Percentiles rank a stretch among this genome's conserved stretches.
Evolutionary conservation across 331 rosid genomes (phyloP).

Genomic region (Phaseolus coccineus): DNA sequence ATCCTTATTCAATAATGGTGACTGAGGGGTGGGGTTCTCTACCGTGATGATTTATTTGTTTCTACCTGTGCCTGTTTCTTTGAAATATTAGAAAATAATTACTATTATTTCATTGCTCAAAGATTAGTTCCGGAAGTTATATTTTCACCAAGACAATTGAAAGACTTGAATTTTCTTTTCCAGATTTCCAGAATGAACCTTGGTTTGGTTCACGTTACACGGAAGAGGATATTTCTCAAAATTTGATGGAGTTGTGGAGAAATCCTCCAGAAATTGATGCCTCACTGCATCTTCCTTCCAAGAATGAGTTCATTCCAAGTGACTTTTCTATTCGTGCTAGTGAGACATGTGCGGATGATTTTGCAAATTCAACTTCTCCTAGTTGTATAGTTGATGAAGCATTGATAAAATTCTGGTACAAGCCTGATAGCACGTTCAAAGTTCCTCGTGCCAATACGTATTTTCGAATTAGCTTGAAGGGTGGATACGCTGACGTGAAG

Average conservation of each 20-base stretch:
- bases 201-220: conserved; percentile 90
- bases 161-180: conserved; percentile 35
- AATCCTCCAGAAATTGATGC: conserved; percentile 79
- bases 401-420: conserved; percentile 91
- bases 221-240: conserved; percentile 76
- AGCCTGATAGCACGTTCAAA: conserved; percentile 76
- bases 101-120: conserved; percentile 26
- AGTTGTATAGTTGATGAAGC: conserved; percentile 85
- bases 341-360: conserved; percentile 46
- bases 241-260: conserved; percentile 80
- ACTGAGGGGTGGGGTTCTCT: not conserved
- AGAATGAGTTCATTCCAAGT: conserved; percentile 90
- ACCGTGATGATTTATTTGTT: conserved; percentile 30
- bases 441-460: conserved; percentile 97
- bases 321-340: conserved; percentile 81
- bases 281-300: conserved; percentile 83
- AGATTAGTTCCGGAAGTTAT: conserved; percentile 24
- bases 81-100: conserved; percentile 30
- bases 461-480: conserved; percentile 89
- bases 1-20: conserved; percentile 25
- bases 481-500: conserved; percentile 69
- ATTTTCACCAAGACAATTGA: conserved; percentile 36
- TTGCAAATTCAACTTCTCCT: conserved; percentile 59
- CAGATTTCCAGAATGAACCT: conserved; percentile 81
- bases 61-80: conserved; percentile 12